Evolutionary conservation across 2,329 filamentous ascomycete species (phyloP).

Genomic region (Phialemonium atrogriseum): DNA sequence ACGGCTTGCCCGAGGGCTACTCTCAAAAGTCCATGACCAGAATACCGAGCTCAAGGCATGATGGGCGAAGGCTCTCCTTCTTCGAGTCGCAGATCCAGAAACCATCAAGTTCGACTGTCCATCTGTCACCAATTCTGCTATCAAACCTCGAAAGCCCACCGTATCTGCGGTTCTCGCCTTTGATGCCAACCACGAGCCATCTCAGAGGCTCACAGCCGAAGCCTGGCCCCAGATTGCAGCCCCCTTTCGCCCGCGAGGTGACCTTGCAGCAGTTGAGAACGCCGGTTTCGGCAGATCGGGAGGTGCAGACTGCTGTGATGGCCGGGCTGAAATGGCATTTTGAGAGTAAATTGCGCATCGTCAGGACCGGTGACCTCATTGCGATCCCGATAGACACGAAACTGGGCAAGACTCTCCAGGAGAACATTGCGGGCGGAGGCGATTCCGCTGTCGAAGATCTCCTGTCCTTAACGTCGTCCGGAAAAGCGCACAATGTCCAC

Average conservation of each 20-base stretch:
- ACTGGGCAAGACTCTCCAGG: conserved; percentile 73
- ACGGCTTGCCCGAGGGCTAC: conserved; percentile 74
- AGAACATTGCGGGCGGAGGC: conserved; percentile 49
- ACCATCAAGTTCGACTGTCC: conserved; percentile 51
- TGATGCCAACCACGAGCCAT: conserved; percentile 45
- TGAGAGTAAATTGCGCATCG: conserved; percentile 69
- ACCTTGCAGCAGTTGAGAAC: conserved; percentile 84
- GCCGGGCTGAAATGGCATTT: conserved; percentile 85
- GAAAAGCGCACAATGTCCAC: conserved; percentile 20
- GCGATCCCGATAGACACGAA: conserved; percentile 83
- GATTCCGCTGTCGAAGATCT: conserved; percentile 66
- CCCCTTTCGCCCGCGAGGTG: conserved; percentile 62
- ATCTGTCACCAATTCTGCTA: conserved; percentile 78
- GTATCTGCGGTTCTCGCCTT: conserved; percentile 69
- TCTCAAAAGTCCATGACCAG: conserved; percentile 51
- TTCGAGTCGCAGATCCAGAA: conserved; percentile 61
- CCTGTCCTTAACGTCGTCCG: conserved; percentile 41
- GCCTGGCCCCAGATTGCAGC: conserved; percentile 45
- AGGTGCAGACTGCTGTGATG: conserved; percentile 78
- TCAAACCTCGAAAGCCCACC: conserved; percentile 75
- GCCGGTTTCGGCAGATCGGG: conserved; percentile 76
- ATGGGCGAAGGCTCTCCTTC: conserved; percentile 48
- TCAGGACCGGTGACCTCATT: conserved; percentile 81
- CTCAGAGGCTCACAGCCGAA: conserved; percentile 46
- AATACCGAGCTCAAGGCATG: conserved; percentile 46